A percentile compares a stretch with the other conserved stretches of the same genome.
phyloP scores from a whole-genome alignment of 441 rosid species.

The Pelargonium cotyledonis region DNA sequence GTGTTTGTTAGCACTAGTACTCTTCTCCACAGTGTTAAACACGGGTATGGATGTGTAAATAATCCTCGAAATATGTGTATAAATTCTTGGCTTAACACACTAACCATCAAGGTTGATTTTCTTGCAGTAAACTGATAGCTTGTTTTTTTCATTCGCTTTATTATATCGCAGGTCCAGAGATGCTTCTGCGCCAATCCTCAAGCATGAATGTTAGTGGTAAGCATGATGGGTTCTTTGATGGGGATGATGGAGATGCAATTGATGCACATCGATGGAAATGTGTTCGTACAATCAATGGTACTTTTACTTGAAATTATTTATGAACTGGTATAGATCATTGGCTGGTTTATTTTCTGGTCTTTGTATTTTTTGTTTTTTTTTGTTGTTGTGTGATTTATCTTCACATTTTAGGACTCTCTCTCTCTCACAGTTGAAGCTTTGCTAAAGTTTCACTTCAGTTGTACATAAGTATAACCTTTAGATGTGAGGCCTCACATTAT shows the following conservation, averaged over 20 bases:
- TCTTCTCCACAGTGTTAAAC: too few relatives aligned
- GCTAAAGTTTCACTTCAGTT: neutral
- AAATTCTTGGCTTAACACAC: neutral
- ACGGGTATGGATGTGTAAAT: too few relatives aligned
- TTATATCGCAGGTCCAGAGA: slow-evolving; percentile 62
- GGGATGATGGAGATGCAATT: slow-evolving; percentile 80
- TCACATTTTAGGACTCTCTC: neutral
- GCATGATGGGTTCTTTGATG: slow-evolving; percentile 47
- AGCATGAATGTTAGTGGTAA: slow-evolving; percentile 32
- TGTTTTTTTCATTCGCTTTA: neutral
- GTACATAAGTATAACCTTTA: neutral
- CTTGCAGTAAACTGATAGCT: neutral
- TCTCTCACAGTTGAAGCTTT: neutral
- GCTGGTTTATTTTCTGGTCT: neutral
- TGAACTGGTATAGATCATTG: neutral
- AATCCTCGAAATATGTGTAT: neutral
- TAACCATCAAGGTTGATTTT: slow-evolving; percentile 3
- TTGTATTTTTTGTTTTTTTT: neutral
- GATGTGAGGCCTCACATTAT: neutral
- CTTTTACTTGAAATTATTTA: slow-evolving; percentile 1
- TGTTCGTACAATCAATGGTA: slow-evolving; percentile 79
- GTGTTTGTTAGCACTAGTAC: too few relatives aligned
- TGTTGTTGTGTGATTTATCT: neutral
- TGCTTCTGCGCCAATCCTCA: slow-evolving; percentile 73
- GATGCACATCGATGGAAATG: slow-evolving; percentile 96